Evolutionary conservation across 2,329 filamentous ascomycete species (phyloP).

Genomic region (Beauveria rudraprayagi): DNA sequence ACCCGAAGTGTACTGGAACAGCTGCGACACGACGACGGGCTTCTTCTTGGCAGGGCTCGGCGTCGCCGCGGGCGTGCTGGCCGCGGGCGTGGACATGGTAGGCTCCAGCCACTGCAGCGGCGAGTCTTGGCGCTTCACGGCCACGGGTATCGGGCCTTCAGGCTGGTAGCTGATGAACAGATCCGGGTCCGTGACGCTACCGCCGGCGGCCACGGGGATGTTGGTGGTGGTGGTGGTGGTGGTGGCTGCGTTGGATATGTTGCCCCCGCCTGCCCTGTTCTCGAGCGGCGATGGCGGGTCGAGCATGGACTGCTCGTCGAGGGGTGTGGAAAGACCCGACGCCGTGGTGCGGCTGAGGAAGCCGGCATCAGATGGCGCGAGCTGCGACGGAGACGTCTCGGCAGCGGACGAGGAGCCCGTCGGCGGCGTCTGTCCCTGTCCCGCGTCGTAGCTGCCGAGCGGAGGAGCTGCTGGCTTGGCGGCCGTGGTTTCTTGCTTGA

Average conservation of each 20-base stretch:
- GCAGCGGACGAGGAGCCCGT: not conserved
- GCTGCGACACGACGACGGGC: constrained; percentile 10
- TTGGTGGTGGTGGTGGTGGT: not conserved
- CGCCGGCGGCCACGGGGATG: constrained; percentile 7
- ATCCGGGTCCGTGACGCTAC: constrained; percentile 21
- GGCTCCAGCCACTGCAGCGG: constrained; percentile 45
- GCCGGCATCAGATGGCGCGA: constrained; percentile 16
- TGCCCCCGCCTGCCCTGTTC: not conserved
- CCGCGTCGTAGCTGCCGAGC: not conserved
- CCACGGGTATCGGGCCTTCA: constrained; percentile 38
- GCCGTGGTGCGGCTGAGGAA: constrained; percentile 19
- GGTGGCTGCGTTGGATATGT: not conserved
- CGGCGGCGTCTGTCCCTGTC: not conserved
- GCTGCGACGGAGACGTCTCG: constrained; percentile 9
- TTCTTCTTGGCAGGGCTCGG: constrained; percentile 29
- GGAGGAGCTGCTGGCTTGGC: not conserved
- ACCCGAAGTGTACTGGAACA: constrained; percentile 33
- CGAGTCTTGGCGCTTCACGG: constrained; percentile 30
- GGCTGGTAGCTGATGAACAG: constrained; percentile 49
- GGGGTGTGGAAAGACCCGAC: constrained; percentile 16
- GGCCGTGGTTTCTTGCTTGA: not conserved
- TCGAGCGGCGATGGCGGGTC: constrained; percentile 10
- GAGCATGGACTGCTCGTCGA: not conserved
- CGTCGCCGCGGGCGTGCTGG: constrained; percentile 23
- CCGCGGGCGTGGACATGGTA: constrained; percentile 31